A percentile compares a stretch with the other conserved stretches of the same genome.
Conservation (phyloP, 805 yeast genomes). For the Priceomyces medius region DNA sequence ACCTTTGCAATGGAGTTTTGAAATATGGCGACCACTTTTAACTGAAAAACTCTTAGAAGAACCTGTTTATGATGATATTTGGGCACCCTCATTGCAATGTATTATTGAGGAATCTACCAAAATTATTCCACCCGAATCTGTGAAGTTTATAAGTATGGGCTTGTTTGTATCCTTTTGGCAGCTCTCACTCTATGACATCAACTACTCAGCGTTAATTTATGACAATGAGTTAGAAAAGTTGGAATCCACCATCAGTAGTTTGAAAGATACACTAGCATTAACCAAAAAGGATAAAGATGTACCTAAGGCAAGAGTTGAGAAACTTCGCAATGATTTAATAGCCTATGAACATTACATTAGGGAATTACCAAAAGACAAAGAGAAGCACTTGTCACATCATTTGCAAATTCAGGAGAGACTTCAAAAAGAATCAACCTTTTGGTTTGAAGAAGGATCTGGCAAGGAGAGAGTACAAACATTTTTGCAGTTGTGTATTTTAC, state of each 20-base stretch:
- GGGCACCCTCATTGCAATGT: slow-evolving; percentile 7
- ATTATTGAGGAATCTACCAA: slow-evolving; percentile 13
- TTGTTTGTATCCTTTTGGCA: slow-evolving; percentile 72
- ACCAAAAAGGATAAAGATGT: slow-evolving; percentile 27
- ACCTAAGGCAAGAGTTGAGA: slow-evolving; percentile 19
- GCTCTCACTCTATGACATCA: slow-evolving; percentile 67
- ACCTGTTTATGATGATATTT: slow-evolving; percentile 11
- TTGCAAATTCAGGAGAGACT: slow-evolving; percentile 28
- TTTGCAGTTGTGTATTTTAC: slow-evolving; percentile 66
- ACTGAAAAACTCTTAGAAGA: slow-evolving; percentile 22
- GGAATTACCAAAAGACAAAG: slow-evolving; percentile 38
- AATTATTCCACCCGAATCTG: slow-evolving; percentile 15
- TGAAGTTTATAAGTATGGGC: slow-evolving; percentile 30
- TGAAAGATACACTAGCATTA: slow-evolving; percentile 33
- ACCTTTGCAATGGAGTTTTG: slow-evolving; percentile 67
- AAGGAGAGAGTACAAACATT: slow-evolving; percentile 28
- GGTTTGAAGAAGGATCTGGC: slow-evolving; percentile 35
- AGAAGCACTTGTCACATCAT: slow-evolving; percentile 44
- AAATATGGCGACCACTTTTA: slow-evolving; percentile 64
- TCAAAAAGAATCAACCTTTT: slow-evolving; percentile 22
- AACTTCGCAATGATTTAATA: slow-evolving; percentile 20
- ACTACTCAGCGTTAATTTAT: slow-evolving; percentile 52
- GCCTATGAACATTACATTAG: slow-evolving; percentile 24
- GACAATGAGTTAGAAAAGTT: slow-evolving; percentile 44
- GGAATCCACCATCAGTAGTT: slow-evolving; percentile 30